Base-by-base conservation (phyloP, 2,329 filamentous ascomycete genomes). In the Verticillium nonalfalfae region DNA sequence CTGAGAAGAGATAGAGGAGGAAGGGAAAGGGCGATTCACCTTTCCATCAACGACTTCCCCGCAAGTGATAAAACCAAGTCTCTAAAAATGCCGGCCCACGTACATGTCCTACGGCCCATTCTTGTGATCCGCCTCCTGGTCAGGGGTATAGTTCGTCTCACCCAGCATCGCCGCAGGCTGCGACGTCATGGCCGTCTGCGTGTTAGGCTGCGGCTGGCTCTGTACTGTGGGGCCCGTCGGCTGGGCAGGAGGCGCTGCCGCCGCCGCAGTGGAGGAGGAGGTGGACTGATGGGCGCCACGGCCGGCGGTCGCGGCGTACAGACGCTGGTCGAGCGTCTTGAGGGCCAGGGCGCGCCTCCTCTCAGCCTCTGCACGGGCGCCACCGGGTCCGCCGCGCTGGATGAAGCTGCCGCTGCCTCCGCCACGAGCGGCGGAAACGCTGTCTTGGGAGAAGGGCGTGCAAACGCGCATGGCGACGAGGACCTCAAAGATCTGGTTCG, bases 361-460 rank as follows among this genome's bases (percentile, higher is more conserved):
- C 79, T 98, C 95, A 0, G 94, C 94, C 75, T 98, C 95, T 58
- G 95, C 94, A 62, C 93, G 87, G 58, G 93, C 91, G 59, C 87
- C 86, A 13, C 88, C 83, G 11, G 84, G 87, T 5, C 81, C 83
- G 26, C 82, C 82, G 50, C 85, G 76, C 66, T 81, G 83, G 60
- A 82, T 71, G 63, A 80, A 78, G 61, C 85, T 81, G 58, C 84
- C 83, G 11, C 65, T 69, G 59, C 87, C 85, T 15, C 91, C 91
- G 66, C 90, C 85, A 7, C 26, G 26, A 64, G 90, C 87, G 0
- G 88, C 87, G 26, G 90, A 89, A 62, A 94, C 85, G 65, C 94
- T 93, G 63, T 90, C 89, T 2, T 85, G 85, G 0, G 91, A 91
- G 73, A 98, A 97, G 0, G 95, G 94, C 0, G 86, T 90, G 77